Base-by-base conservation (phyloP, 192 early-diverging fungal genomes). In the Backusella macrospora region DNA sequence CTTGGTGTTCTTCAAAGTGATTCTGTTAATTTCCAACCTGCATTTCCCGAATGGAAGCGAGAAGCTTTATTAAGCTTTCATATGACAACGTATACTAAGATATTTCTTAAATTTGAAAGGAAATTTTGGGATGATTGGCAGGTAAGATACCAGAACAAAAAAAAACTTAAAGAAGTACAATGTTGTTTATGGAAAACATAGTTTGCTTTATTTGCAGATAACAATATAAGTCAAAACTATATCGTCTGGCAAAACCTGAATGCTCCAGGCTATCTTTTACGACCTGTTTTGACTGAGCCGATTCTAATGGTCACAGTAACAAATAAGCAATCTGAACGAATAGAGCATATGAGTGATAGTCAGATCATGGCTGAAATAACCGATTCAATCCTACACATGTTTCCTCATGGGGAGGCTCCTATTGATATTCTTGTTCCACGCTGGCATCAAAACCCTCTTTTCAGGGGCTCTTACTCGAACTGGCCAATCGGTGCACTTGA, bases 391-490 rank as follows among this genome's bases (percentile, higher is more conserved):
- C 46, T 46, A 40, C 44, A 43, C 10, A 80, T 80, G 78, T 80
- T 75, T 63, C 70, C 70, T 43, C 29, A 72, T 38, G 23, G 26
- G 21, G 15, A 73, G 15, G 45, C 37, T 14, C 82, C 82, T 29
- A 71, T 47, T 1, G 49, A 70, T 9, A 74, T 81, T 5, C n/a
- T 83, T 16, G 71, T 83, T 38, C 82, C 82, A 40, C 75, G 80
- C 5, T 83, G 82, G 82, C 72, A 75, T 29, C 43, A 47, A 6
- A 73, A 83, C 38, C 82, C 82, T 37, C 70, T 83, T 18, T 83
- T 81, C 65, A 72, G 75, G 18, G 80, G 82, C 8, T 78, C 79
- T 10, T 83, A 80, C 49, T 78, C 79, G 0, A 83, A 83, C 65
- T 83, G 82, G 82, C 76, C 79, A 12, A 46, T 80, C 8, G 82